phyloP scores from a whole-genome alignment of 2,329 filamentous ascomycete genomes.

The Alternaria triticina region DNA sequence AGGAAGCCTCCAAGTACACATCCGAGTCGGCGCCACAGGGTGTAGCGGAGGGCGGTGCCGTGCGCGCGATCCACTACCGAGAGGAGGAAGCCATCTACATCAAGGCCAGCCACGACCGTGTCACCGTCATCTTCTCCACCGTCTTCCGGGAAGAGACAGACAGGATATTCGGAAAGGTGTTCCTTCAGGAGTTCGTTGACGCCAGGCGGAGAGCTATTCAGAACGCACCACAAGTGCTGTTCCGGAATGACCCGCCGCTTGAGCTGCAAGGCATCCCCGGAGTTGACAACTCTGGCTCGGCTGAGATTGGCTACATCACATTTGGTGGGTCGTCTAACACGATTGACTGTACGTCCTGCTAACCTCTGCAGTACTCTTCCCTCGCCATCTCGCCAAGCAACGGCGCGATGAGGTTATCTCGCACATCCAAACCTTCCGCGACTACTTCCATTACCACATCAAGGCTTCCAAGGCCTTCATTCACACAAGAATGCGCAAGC shows the following conservation, averaged over 20 bases:
- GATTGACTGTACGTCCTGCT: conserved; percentile 17
- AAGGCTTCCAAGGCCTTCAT: conserved; percentile 99
- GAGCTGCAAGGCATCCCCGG: conserved; percentile 88
- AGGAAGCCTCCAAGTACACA: conserved; percentile 90
- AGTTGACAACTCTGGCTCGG: conserved; percentile 72
- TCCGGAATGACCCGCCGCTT: conserved; percentile 90
- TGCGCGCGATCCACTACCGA: conserved; percentile 97
- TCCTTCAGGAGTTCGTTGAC: conserved; percentile 94
- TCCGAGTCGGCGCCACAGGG: conserved; percentile 94
- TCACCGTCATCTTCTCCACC: conserved; percentile 99
- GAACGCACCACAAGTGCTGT: conserved; percentile 96
- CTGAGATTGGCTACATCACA: conserved; percentile 95
- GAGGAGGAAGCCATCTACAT: conserved; percentile 99
- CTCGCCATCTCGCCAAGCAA: conserved; percentile 88
- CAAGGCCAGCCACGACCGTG: conserved; percentile 95
- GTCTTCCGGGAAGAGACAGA: conserved; percentile 98
- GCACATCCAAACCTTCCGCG: conserved; percentile 99
- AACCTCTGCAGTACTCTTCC: conserved; percentile 77
- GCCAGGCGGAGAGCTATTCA: conserved; percentile 93
- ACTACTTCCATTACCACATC: conserved; percentile 99
- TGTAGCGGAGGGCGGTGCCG: conserved; percentile 83
- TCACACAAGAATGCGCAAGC: conserved; percentile 95
- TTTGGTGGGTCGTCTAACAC: conserved; percentile 71
- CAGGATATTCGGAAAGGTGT: conserved; percentile 95
- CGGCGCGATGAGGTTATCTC: conserved; percentile 95